These are phyloP conservation scores for Purpureocillium lavendulum DNA, from an alignment of 2,329 filamentous ascomycete species.

Conservation along the genomic window DNA sequence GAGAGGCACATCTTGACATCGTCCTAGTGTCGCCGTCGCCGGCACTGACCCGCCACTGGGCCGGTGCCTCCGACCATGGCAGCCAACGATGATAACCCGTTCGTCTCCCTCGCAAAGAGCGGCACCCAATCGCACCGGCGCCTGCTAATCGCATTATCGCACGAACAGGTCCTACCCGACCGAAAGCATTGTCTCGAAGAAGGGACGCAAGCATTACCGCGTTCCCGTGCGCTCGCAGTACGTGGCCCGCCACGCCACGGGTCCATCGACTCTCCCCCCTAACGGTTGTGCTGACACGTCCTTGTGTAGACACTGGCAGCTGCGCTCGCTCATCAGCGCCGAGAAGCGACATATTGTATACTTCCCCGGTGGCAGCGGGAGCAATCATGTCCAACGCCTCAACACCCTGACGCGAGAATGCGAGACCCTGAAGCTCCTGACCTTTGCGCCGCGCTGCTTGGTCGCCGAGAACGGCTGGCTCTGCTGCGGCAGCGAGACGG, in stretches of 20 bases:
- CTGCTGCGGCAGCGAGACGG: slow-evolving; percentile 80
- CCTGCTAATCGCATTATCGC: too few relatives aligned
- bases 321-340: slow-evolving; percentile 83
- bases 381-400: slow-evolving; percentile 56
- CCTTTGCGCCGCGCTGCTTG: slow-evolving; percentile 73
- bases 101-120: slow-evolving; percentile 15
- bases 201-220: slow-evolving; percentile 58
- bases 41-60: slow-evolving; percentile 2
- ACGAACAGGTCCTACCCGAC: slow-evolving; percentile 52
- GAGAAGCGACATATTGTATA: slow-evolving; percentile 72
- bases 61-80: slow-evolving; percentile 33
- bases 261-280: slow-evolving; percentile 7
- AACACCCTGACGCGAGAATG: slow-evolving; percentile 62
- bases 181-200: slow-evolving; percentile 52
- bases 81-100: slow-evolving; percentile 45
- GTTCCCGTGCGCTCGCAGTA: slow-evolving; percentile 59
- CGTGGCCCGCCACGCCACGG: too few relatives aligned
- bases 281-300: not conserved
- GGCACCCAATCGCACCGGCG: not conserved
- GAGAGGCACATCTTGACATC: not conserved
- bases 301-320: slow-evolving; percentile 64
- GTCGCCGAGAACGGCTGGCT: slow-evolving; percentile 83
- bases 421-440: slow-evolving; percentile 63
- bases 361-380: slow-evolving; percentile 69
- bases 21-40: slow-evolving; percentile 1